These are phyloP conservation scores for Nemania diffusa DNA, from an alignment of 2,329 filamentous ascomycete genomes.

Conservation along the genomic window DNA sequence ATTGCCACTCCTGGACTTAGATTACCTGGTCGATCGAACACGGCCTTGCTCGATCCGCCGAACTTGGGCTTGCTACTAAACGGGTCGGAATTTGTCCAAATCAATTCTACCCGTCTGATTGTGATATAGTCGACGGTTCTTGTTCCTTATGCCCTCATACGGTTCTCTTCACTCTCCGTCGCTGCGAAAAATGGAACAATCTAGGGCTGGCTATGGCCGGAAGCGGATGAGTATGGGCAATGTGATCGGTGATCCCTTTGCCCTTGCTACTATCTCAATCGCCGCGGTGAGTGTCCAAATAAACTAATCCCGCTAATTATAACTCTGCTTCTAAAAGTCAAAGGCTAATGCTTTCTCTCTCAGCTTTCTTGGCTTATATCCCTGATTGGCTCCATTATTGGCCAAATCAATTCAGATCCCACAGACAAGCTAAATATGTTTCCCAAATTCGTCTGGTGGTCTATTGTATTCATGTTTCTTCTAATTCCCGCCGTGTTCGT, in stretches of 20 bases:
- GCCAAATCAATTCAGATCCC: constrained; percentile 61
- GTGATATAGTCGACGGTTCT: constrained; percentile 27
- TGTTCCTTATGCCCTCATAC: constrained; percentile 78
- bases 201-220: constrained; percentile 64
- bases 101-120: constrained; percentile 32
- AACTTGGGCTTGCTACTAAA: constrained; percentile 25
- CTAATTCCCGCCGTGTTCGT: constrained; percentile 82
- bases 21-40: constrained; percentile 24
- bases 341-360: constrained; percentile 32
- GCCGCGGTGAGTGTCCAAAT: constrained; percentile 74
- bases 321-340: background rate
- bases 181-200: constrained; percentile 82
- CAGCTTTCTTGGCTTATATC: constrained; percentile 96
- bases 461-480: constrained; percentile 85
- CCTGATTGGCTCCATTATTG: constrained; percentile 86
- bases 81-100: constrained; percentile 25
- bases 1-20: constrained; percentile 22
- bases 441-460: constrained; percentile 94
- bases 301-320: background rate
- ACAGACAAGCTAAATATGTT: constrained; percentile 59
- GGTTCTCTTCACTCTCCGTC: constrained; percentile 78
- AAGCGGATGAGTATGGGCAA: constrained; percentile 80
- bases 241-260: constrained; percentile 95
- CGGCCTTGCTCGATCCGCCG: constrained; percentile 4
- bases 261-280: constrained; percentile 92